Percentiles rank a stretch among this genome's conserved stretches.
Conservation (phyloP, 306 rosid species). For the Prunus padus region DNA sequence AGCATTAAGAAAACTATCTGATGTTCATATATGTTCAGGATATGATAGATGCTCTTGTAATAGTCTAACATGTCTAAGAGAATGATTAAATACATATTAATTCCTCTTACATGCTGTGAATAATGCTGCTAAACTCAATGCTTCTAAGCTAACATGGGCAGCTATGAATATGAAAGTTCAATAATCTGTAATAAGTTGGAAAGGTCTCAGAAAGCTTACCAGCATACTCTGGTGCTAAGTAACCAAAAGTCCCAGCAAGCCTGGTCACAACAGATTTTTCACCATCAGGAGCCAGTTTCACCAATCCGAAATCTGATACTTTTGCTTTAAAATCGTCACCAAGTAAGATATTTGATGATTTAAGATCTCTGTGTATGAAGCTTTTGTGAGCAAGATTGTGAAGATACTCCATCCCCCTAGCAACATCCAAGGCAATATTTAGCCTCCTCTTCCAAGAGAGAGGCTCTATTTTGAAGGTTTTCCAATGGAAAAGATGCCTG, state of each 20-base stretch:
- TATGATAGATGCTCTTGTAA: too few species aligned
- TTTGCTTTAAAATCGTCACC: conserved; percentile 88
- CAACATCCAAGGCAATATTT: conserved; percentile 92
- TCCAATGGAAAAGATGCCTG: conserved; percentile 93
- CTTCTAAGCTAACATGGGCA: neutral
- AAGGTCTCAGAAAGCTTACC: conserved; percentile 43
- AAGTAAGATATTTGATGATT: conserved; percentile 88
- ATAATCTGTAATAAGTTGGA: neutral
- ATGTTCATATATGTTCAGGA: too few species aligned
- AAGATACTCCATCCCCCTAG: conserved; percentile 97
- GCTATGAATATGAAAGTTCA: neutral
- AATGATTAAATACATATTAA: too few species aligned
- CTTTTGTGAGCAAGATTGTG: conserved; percentile 89
- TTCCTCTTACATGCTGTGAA: neutral
- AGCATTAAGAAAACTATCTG: neutral
- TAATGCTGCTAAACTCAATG: neutral
- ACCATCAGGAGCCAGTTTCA: conserved; percentile 94
- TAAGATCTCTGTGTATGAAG: conserved; percentile 99
- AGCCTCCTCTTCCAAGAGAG: conserved; percentile 98
- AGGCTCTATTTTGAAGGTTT: conserved; percentile 64
- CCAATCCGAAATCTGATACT: conserved; percentile 94
- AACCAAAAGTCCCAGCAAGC: conserved; percentile 99
- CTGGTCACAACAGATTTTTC: conserved; percentile 81
- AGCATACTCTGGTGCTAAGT: conserved; percentile 98
- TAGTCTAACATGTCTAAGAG: too few species aligned